Evolutionary conservation across 2,329 filamentous ascomycete genomes (phyloP).

Genomic region (Leptographium radiaticola): DNA sequence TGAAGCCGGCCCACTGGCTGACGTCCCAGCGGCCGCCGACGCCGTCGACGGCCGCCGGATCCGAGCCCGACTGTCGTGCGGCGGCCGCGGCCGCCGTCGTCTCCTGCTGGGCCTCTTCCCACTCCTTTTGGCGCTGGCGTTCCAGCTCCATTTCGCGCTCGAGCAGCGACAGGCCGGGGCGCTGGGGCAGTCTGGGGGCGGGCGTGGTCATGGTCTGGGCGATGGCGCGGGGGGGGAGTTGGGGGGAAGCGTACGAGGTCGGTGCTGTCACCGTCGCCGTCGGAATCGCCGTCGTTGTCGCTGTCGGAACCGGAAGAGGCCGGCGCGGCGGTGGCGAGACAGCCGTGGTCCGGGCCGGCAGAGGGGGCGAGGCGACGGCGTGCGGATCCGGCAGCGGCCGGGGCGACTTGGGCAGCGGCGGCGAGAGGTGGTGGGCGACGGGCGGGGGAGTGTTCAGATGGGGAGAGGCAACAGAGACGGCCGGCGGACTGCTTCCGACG

Average conservation of each 20-base stretch:
- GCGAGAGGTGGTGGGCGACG: neutral
- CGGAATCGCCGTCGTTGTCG: too few species aligned
- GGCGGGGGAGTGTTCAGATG: neutral
- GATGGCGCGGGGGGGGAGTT: neutral
- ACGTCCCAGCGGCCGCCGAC: constrained; percentile 61
- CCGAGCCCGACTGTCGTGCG: constrained; percentile 20
- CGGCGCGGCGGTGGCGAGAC: neutral
- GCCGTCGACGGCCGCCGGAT: constrained; percentile 44
- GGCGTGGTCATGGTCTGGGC: neutral
- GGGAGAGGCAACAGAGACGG: too few species aligned
- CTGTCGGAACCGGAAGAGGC: neutral
- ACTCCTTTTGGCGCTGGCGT: constrained; percentile 62
- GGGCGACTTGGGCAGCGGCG: constrained; percentile 6
- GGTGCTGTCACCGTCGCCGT: too few species aligned
- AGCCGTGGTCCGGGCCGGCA: neutral
- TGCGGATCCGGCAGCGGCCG: constrained; percentile 37
- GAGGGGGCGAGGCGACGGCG: constrained; percentile 5
- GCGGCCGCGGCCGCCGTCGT: constrained; percentile 43
- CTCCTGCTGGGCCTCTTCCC: constrained; percentile 63
- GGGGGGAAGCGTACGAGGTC: too few species aligned
- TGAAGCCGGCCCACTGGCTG: constrained; percentile 61
- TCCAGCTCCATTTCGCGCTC: constrained; percentile 75
- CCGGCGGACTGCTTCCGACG: neutral
- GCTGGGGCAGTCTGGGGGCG: constrained; percentile 43
- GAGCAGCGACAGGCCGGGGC: constrained; percentile 48